Conservation (phyloP, 805 yeast species). For the Ogataea philodendri region DNA sequence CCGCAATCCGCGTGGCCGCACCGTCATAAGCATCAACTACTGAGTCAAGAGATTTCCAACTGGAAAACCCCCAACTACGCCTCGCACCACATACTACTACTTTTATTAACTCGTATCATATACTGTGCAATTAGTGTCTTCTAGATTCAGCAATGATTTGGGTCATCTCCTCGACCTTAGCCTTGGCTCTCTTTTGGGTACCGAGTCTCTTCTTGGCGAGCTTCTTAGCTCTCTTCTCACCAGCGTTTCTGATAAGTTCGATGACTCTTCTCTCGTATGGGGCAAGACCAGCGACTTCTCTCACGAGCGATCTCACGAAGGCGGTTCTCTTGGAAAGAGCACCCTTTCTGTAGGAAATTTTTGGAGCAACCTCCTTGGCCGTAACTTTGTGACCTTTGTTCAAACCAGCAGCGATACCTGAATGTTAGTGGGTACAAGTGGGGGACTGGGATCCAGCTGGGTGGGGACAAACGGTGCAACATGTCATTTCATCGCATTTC, state of each 20-base stretch:
- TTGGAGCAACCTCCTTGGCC: constrained; percentile 78
- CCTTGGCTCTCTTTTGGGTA: constrained; percentile 99
- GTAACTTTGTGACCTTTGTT: constrained; percentile 99
- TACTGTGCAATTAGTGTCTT: constrained; percentile 61
- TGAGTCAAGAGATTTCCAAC: too few relatives aligned
- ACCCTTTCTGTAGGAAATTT: constrained; percentile 96
- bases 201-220: constrained; percentile 99
- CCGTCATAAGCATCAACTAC: constrained; percentile 5
- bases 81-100: constrained; percentile 13
- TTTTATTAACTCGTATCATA: constrained; percentile 10
- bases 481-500: too few relatives aligned
- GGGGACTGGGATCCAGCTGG: neutral
- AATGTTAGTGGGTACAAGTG: constrained; percentile 15
- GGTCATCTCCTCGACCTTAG: constrained; percentile 99
- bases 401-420: constrained; percentile 95
- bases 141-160: constrained; percentile 94
- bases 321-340: constrained; percentile 91
- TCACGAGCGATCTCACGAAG: constrained; percentile 92
- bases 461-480: too few relatives aligned
- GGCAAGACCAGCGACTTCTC: constrained; percentile 98
- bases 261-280: constrained; percentile 99
- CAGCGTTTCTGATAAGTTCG: constrained; percentile 99
- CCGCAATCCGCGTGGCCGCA: constrained; percentile 5
- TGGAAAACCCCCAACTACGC: constrained; percentile 6
- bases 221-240: constrained; percentile 99